These are phyloP conservation scores for Hydnomerulius pinastri DNA, from an alignment of 768 basidiomycete genomes.

Conservation along the genomic window DNA sequence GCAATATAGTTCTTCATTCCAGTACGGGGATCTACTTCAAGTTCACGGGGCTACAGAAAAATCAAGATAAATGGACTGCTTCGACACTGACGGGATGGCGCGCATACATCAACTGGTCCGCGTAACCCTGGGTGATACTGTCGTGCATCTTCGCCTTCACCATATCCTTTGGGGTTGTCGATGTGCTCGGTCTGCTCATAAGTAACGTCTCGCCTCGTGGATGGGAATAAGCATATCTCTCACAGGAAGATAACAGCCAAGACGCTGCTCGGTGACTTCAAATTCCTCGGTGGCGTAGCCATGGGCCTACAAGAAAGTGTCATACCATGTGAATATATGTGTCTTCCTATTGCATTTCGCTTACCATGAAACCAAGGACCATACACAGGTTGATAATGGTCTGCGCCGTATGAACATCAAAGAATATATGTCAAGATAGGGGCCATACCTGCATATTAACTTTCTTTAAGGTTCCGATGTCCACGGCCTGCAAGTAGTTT, in stretches of 20 bases:
- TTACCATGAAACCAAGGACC: constrained; percentile 87
- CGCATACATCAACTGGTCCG: constrained; percentile 72
- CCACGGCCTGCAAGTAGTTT: constrained; percentile 59
- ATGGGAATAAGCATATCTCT: constrained; percentile 20
- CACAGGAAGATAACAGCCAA: constrained; percentile 84
- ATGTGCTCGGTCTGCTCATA: constrained; percentile 74
- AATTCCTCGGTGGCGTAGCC: constrained; percentile 84
- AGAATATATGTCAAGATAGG: neutral
- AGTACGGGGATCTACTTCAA: constrained; percentile 80
- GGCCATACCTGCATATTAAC: constrained; percentile 59
- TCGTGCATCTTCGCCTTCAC: constrained; percentile 79
- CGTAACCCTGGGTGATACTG: constrained; percentile 76
- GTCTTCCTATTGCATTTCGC: constrained; percentile 11
- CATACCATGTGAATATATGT: neutral
- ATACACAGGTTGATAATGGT: constrained; percentile 88
- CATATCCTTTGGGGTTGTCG: constrained; percentile 92
- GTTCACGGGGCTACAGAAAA: constrained; percentile 61
- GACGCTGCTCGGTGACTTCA: constrained; percentile 80
- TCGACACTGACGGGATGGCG: neutral
- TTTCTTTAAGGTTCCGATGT: constrained; percentile 79
- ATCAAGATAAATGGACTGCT: neutral
- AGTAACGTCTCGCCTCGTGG: neutral
- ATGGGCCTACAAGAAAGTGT: constrained; percentile 50
- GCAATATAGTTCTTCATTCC: constrained; percentile 98
- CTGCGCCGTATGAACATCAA: constrained; percentile 33